Percentiles rank a stretch among this genome's conserved stretches.
Conservation (phyloP, 1,284 basidiomycete genomes). For the Rhodotorula sp. region DNA sequence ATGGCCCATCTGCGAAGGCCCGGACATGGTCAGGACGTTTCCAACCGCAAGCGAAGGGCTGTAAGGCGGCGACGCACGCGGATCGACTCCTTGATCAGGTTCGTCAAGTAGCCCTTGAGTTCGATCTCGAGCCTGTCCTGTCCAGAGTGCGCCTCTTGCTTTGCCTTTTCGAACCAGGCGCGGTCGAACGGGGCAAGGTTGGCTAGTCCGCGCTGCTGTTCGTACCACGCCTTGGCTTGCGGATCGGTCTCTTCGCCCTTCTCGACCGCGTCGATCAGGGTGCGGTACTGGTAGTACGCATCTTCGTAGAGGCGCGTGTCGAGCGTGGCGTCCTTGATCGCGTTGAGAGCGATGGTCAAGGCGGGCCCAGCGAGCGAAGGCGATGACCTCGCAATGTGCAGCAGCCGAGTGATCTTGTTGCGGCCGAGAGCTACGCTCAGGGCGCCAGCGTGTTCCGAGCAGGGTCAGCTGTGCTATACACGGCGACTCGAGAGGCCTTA, state of each 20-base stretch:
- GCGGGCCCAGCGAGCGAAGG: conserved; percentile 68
- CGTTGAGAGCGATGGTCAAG: conserved; percentile 62
- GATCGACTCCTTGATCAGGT: conserved; percentile 93
- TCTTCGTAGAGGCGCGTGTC: conserved; percentile 59
- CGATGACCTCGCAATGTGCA: conserved; percentile 63
- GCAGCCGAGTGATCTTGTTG: conserved; percentile 65
- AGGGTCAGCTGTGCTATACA: neutral
- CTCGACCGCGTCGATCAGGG: conserved; percentile 19
- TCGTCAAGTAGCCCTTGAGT: conserved; percentile 82
- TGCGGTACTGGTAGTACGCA: conserved; percentile 61
- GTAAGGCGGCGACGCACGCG: conserved; percentile 57
- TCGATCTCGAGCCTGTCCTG: conserved; percentile 77
- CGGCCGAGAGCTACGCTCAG: conserved; percentile 56
- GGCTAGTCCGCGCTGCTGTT: conserved; percentile 50
- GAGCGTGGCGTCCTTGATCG: conserved; percentile 63
- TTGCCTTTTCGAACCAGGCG: conserved; percentile 66
- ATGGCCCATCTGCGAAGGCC: conserved; percentile 66
- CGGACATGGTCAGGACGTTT: conserved; percentile 16
- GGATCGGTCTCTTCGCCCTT: conserved; percentile 42
- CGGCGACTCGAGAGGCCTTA: neutral
- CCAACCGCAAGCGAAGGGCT: neutral
- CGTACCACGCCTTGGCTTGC: conserved; percentile 46
- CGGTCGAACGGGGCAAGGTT: conserved; percentile 53
- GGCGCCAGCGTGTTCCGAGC: neutral
- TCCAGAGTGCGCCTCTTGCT: conserved; percentile 63